Evolutionary conservation across 768 basidiomycete genomes (phyloP), one percentile per base, ranked within the genome.

Genomic region (Boletus insuetus): DNA sequence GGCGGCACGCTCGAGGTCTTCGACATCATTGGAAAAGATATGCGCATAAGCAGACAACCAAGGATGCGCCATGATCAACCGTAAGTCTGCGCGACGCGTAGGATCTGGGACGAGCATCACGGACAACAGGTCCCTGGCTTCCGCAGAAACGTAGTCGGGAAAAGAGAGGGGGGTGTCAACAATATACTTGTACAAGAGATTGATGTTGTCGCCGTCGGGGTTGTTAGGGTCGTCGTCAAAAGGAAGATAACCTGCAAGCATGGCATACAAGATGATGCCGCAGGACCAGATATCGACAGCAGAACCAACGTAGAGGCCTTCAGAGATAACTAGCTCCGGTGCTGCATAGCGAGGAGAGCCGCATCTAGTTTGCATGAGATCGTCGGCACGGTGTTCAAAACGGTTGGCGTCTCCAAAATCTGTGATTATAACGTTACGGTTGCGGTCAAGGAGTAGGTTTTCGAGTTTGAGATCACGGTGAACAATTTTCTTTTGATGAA

Each of bases 201-300:
- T 98, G 77, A 98, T 99, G 76, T 99, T 98, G 76, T 99, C 96
- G 55, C 97, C 97, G 51, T 98, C 97, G 4, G 97, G 97, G 70
- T 98, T 99, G 29, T 87, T 89, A 1, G 97, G 97, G 73, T 99
- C 97, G 72, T 98, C 97, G 73, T 98, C 97, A 73, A 98, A 99
- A 22, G 97, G 97, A n/a, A 96, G 87, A 68, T 96, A 96, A 12
- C 94, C 94, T 2, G 94, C 93, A 17, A 97, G 83, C 94, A 97
- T 97, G 54, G 94, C 94, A 67, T 97, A 97, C 6, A 97, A 79
- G 64, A 97, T 97, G 55, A 97, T 94, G 38, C 94, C 94, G 59
- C 94, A 97, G 32, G 85, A 87, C 94, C 94, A 99, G 67, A 99
- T 96, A 65, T 98, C 97, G 59, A 98, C 97, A 2, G 97, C 95